These are phyloP conservation scores for Pseudogymnoascus sp. DNA, from an alignment of 2,329 filamentous ascomycete genomes.

Conservation along the genomic window DNA sequence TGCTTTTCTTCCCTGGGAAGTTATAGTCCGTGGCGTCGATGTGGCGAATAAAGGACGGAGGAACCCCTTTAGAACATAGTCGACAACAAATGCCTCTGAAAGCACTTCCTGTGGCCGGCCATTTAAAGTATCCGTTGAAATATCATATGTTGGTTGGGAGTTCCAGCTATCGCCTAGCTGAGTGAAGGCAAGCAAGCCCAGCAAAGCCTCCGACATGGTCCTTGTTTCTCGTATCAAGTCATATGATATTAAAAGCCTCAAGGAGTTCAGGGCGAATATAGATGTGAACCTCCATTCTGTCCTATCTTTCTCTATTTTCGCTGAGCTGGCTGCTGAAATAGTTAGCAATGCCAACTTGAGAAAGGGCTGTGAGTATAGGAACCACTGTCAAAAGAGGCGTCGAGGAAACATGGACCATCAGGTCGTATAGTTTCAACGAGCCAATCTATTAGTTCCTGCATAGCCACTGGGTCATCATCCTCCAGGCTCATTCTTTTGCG, in stretches of 20 bases:
- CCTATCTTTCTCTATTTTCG: neutral
- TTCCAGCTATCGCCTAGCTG: slow-evolving; percentile 2
- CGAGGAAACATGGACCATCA: neutral
- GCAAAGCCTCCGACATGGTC: neutral
- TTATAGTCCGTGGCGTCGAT: slow-evolving; percentile 45
- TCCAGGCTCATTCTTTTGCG: neutral
- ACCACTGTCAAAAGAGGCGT: neutral
- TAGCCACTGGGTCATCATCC: neutral
- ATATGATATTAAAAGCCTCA: neutral
- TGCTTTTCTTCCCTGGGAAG: slow-evolving; percentile 48
- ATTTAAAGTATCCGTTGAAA: neutral
- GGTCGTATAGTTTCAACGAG: neutral
- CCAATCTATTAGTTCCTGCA: neutral
- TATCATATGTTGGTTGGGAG: neutral
- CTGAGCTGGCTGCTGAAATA: neutral
- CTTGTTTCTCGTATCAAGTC: neutral
- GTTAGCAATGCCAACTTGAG: neutral
- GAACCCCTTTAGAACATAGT: slow-evolving; percentile 52
- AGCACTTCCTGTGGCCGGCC: neutral
- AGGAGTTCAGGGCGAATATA: neutral
- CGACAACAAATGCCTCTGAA: slow-evolving; percentile 36
- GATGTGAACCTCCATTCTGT: neutral
- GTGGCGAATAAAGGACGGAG: slow-evolving; percentile 60
- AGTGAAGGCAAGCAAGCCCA: neutral
- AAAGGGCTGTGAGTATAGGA: neutral